Base-by-base conservation (phyloP, 1,284 basidiomycete genomes). In the Apiotrichum domesticum region DNA sequence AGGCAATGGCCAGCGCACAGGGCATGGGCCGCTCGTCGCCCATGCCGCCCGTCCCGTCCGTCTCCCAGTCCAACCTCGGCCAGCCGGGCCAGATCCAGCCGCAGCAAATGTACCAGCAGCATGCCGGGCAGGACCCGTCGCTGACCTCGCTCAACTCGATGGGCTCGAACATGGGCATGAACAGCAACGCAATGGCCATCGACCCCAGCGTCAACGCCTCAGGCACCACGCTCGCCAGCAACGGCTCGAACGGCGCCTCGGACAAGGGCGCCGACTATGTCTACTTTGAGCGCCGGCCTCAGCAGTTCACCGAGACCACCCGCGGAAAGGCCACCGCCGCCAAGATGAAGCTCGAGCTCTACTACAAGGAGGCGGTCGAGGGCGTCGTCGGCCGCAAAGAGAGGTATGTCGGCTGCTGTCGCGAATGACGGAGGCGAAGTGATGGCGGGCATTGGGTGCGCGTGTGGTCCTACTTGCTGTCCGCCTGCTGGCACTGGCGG, bases 341-440 rank as follows among this genome's bases (percentile, higher is more conserved):
- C 35, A 97, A 98, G 77, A 85, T 98, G 75, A 97, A 97, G 78
- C 84, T 98, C 54, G 95, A 97, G 78, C 90, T 95, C 61, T 96
- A 88, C 78, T 98, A 98, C 83, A 97, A 97, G 78, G 87, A 97
- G 58, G 87, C 88, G 1, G 91, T 96, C 34, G 90, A 94, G 75
- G 84, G 88, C 56, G 91, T 92, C 35, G 87, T 96, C 43, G 90
- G 92, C 69, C 80, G 92, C 53, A 94, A 93, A 71, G 82, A 85
- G 54, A 82, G 91, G 88, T 89, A 67, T 58, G 80, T 66, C 21
- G 21, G 21, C 21, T 21, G 21, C 21, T 21, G 21, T 21, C 21
- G 21, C 21, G 21, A 21, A 21, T 21, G 21, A 21, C 21, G 21
- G 21, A 21, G 21, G 21, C 21, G 2, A 21, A 21, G 21, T 21